Evolutionary conservation across 2,329 filamentous ascomycete genomes (phyloP), one percentile per base, ranked within the genome.

Genomic region (Alternaria gansuensis): DNA sequence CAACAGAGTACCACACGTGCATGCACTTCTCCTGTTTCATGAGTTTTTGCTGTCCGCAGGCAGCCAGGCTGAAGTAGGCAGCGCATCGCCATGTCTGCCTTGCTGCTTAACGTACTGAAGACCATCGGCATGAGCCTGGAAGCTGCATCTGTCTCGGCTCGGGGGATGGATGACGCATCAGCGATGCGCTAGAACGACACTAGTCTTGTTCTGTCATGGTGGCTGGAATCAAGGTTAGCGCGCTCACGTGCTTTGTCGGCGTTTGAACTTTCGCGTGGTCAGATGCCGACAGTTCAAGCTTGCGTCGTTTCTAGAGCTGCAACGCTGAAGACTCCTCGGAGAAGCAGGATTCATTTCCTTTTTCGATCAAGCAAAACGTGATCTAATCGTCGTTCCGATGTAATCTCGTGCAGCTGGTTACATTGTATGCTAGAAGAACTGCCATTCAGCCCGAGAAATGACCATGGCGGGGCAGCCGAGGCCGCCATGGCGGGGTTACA

Each of bases 171-270:
- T 31, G 37, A 37, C 8, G 31, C n/a, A 23, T 46, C 9, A 4
- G 29, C n/a, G 28, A 51, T 29, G 26, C 13, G 26, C 21, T 24
- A 28, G 21, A 3, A 37, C 13, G 3, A 26, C 55, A 24, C 37
- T 54, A 39, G 26, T 17, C 11, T 13, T 13, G 10, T 43, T 54
- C 3, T 3, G 41, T 21, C 4, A 23, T 40, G 31, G 17, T n/a
- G 14, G 2, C 4, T 28, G 33, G 5, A 21, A 28, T 41, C n/a
- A 17, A 10, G 29, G 17, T 29, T 46, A 51, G 52, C 11, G 5
- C 8, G n/a, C n/a, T 53, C 55, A 64, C 61, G 60, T 65, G 55
- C 5, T 21, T 5, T 26, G 39, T 63, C 64, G 64, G 64, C 50
- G 24, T 63, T 57, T 66, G 64, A 59, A 54, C 36, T 36, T 21